Percentiles rank a stretch among this genome's conserved stretches.
phyloP scores from a whole-genome alignment of 768 basidiomycete species.

The Pleurotus pulmonarius region DNA sequence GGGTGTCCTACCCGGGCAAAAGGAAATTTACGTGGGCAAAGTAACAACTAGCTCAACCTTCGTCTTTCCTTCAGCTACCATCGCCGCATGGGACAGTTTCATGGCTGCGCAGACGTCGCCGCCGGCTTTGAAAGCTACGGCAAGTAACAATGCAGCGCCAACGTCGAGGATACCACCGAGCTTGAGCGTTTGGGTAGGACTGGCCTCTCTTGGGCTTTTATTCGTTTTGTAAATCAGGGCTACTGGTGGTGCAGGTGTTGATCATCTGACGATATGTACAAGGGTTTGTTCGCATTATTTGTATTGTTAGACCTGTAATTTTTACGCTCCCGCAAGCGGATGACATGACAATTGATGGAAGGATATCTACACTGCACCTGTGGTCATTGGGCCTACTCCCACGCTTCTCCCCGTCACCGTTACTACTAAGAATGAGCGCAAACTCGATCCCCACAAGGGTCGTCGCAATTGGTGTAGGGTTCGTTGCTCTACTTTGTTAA shows the following conservation, averaged over 20 bases:
- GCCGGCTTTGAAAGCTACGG: conserved; percentile 6
- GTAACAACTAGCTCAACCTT: conserved; percentile 48
- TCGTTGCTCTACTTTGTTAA: background rate
- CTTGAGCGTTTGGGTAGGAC: background rate
- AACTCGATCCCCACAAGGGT: background rate
- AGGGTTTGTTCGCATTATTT: too few species aligned
- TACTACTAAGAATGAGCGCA: background rate
- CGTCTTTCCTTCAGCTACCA: conserved; percentile 50
- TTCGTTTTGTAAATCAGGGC: background rate
- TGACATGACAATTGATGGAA: too few species aligned
- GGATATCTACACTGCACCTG: too few species aligned
- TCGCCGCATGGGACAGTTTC: conserved; percentile 52
- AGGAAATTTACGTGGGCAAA: conserved; percentile 54
- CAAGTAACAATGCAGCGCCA: background rate
- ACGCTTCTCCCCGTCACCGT: too few species aligned
- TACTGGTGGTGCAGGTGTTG: too few species aligned
- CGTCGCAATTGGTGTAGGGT: conserved; percentile 1
- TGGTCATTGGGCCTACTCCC: too few species aligned
- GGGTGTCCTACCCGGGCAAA: conserved; percentile 48
- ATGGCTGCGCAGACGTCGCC: conserved; percentile 34
- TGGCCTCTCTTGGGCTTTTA: background rate
- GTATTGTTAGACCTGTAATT: too few species aligned
- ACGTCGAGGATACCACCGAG: background rate
- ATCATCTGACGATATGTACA: too few species aligned
- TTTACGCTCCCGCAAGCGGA: too few species aligned